Conservation (phyloP, 768 basidiomycete genomes). For the Collybia nuda region DNA sequence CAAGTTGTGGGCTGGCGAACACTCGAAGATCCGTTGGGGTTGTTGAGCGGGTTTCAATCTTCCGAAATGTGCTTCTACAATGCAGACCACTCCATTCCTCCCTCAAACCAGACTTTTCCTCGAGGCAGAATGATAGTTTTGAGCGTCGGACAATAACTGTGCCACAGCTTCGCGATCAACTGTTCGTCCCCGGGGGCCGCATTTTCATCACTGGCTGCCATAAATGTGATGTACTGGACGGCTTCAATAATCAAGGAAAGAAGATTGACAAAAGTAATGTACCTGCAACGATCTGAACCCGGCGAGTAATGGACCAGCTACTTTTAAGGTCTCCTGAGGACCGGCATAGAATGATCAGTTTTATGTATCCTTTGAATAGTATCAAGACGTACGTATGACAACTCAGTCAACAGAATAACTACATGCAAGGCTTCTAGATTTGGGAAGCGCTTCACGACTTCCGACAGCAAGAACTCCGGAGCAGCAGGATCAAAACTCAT, state of each 20-base stretch:
- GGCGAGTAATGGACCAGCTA: slow-evolving; percentile 35
- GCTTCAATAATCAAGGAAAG: background rate
- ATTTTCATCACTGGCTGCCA: slow-evolving; percentile 40
- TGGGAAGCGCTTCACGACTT: slow-evolving; percentile 46
- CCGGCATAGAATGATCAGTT: background rate
- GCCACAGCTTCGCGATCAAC: slow-evolving; percentile 55
- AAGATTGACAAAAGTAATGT: background rate
- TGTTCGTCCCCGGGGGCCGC: slow-evolving; percentile 39
- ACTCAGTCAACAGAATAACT: slow-evolving; percentile 52
- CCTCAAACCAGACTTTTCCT: slow-evolving; percentile 62
- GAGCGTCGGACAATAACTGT: slow-evolving; percentile 56
- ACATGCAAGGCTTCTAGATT: slow-evolving; percentile 60
- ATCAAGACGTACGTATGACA: slow-evolving; percentile 39
- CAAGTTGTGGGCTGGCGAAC: no score
- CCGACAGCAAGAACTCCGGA: slow-evolving; percentile 42
- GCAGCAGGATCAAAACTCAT: slow-evolving; percentile 55
- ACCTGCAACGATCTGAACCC: slow-evolving; percentile 43
- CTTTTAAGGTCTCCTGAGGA: slow-evolving; percentile 40
- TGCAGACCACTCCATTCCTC: slow-evolving; percentile 12
- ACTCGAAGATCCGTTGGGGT: no score
- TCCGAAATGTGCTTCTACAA: background rate
- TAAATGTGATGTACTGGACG: slow-evolving; percentile 57
- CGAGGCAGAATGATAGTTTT: slow-evolving; percentile 64
- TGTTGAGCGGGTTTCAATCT: no score
- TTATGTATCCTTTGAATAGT: background rate